Base-by-base conservation (phyloP, 441 rosid genomes). In the Gossypium trilobum region DNA sequence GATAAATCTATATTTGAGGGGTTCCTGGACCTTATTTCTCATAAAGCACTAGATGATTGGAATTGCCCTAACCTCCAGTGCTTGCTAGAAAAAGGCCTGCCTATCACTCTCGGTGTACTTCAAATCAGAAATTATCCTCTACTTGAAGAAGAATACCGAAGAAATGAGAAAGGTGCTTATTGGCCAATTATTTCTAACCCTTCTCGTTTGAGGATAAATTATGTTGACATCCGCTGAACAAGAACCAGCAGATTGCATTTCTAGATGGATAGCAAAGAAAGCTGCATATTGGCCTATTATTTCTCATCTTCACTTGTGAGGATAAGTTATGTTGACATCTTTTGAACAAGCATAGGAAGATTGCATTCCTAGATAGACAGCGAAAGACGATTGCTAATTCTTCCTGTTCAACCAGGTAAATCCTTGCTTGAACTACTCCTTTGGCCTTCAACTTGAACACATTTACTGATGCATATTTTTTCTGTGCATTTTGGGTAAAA, bases 21-120 rank as follows among this genome's bases (percentile, higher is more conserved):
- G 22, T 27, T 68, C 61, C 27, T 52, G 29, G 29, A 68, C 48
- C 72, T 68, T 0, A 27, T 68, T 50, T 68, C 8, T 27, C 61
- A 51, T 14, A 46, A 52, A 68, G 17, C 25, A 51, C 16, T 68
- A 17, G 72, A 68, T 16, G 27, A 51, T 51, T 68, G 72, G 72
- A 31, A 68, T 55, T 68, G 72, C 48, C 72, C 72, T 27, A 68
- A 27, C 27, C 72, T 68, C 44, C 60, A 16, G 60, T 9, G 2
- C 59, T 68, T 68, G 16, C 72, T 48, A 4, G 52, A 52, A 13
- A 39, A 29, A 29, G 61, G 72, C 27, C 48, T 68, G 48, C 61
- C 72, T 51, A 2, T 16, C 48, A 52, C 22, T 42, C 72, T 68
- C 0, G 72, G 72, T 51, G 48, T 33, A 54, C 62, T 69, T 54